A percentile compares a stretch with the other conserved stretches of the same genome.
These are phyloP conservation scores for Hypsizygus marmoreus DNA, from an alignment of 768 basidiomycete genomes.

Conservation along the genomic window DNA sequence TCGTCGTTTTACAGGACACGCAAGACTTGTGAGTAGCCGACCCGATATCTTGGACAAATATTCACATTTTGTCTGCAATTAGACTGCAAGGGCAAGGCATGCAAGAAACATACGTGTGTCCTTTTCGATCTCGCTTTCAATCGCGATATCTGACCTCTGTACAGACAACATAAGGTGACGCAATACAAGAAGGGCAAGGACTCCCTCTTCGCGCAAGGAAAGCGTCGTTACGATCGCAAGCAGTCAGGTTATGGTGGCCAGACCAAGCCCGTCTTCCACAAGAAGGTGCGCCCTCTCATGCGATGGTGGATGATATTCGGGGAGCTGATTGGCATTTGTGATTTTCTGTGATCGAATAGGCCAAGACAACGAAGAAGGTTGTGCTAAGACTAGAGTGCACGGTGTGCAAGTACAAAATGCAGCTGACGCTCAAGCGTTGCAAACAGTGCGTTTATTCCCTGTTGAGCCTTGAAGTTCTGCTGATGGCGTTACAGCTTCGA, in stretches of 20 bases:
- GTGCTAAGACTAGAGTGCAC: conserved; percentile 98
- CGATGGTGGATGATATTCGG: background rate
- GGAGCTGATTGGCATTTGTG: background rate
- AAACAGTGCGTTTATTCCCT: conserved; percentile 76
- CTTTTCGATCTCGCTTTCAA: background rate
- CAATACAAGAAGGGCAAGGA: conserved; percentile 99
- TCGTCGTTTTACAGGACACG: conserved; percentile 62
- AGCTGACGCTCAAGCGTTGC: conserved; percentile 95
- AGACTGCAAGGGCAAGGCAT: conserved; percentile 96
- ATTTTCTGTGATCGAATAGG: conserved; percentile 44
- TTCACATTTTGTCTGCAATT: too few relatives aligned
- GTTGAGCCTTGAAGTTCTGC: background rate
- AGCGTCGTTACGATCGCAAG: conserved; percentile 99
- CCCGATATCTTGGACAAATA: too few relatives aligned
- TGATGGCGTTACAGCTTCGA: conserved; percentile 71
- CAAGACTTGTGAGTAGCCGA: conserved; percentile 96
- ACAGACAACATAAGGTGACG: conserved; percentile 96
- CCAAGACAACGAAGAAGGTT: conserved; percentile 99
- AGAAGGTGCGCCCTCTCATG: conserved; percentile 68
- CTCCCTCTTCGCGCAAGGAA: conserved; percentile 96
- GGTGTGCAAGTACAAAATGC: conserved; percentile 98
- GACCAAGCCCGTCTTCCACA: conserved; percentile 99
- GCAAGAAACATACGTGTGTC: conserved; percentile 95
- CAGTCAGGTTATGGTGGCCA: conserved; percentile 99
- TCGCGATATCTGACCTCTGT: conserved; percentile 5